Base-by-base conservation (phyloP, 495 filamentous ascomycete genomes). In the Xylaria cubensis region DNA sequence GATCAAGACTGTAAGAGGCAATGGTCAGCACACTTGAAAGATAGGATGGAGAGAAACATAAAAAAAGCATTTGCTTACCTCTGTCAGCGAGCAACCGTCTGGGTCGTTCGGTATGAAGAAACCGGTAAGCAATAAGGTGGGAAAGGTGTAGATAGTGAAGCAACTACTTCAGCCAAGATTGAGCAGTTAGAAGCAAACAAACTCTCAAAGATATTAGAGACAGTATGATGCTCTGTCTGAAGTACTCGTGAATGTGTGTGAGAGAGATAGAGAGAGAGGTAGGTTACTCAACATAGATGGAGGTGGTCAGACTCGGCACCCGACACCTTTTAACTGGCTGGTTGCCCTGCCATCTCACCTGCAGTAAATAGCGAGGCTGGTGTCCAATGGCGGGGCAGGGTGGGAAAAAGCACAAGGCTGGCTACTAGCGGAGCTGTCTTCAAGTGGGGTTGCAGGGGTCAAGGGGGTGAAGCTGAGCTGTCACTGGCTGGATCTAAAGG, bases 311-410 rank as follows among this genome's bases (percentile, higher is more conserved):
- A 63, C 29, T 63, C 69, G 58, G 46, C 58, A 65, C 69, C 69
- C 69, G 48, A 71, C 62, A 61, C 36, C 70, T 72, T 72, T 71
- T 66, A 78, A 81, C 64, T 77, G 74, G 53, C 29, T 62, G 71
- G 82, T 83, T 83, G 82, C 82, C 82, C 82, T 79, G 82, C 81
- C 82, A 84, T 79, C 74, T 70, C 73, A 72, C 63, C 71, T 64
- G 58, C 72, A 79, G 78, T 80, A 82, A 82, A 80, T 80, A 84
- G 75, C 78, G 80, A 82, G 82, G 82, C 81, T 84, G 82, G 82
- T 69, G 26, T 41, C 48, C 63, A 32, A 32, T 29, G 67, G 67
- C 63, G 64, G 50, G 70, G 74, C 70, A 76, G 73, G 72, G 74
- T 39, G 24, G 61, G 69, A 72, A 42, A 78, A 76, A 70, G 51